Evolutionary conservation across 2,329 filamentous ascomycete species (phyloP), one percentile per base, ranked within the genome.

Genomic region (Paracorniculantispora psalliotae): DNA sequence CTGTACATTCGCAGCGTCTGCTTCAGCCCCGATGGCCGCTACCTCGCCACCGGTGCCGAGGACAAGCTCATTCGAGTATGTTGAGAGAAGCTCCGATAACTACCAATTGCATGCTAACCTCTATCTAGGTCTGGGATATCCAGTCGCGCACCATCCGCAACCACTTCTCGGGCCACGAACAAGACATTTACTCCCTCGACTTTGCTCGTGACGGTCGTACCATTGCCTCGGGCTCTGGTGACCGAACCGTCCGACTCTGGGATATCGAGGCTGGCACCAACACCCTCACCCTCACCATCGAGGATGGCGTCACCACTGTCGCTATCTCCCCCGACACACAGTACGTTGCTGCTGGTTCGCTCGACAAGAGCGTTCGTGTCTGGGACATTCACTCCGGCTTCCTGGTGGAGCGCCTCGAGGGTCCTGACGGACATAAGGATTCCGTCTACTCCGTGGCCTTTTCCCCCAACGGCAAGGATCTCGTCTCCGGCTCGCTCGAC

Each of bases 1-100:
- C 80, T 99, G 33, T 99, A 97, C 74, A 99, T 99, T 67, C 82
- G 94, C 67, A 97, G 93, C 68, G 94, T 99, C 57, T 99, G 94
- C 81, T 99, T 99, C 81, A 97, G 93, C 71, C 94, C 94, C 13
- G 92, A 97, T 72, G 93, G 94, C 62, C 89, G 89, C 69, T 96
- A 91, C 67, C 83, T 99, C 35, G 94, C 94, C 4, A 99, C 94
- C 17, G 94, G 94, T 71, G 94, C 94, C 2, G 94, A 99, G 73
- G 94, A 99, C 75, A 97, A 97, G 79, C 84, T 96, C 68, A 97
- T 99, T 71, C 83, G 94, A 68, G 92, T 93, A 83, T 78, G 88
- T 77, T 61, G n/a, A n/a, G n/a, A n/a, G 23, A n/a, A 10, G 2
- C 33, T 9, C 26, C 7, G 12, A 17, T 6, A 4, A 17, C 12